Base-by-base conservation (phyloP, 192 early-diverging fungal genomes). In the Ramicandelaber brevisporus region DNA sequence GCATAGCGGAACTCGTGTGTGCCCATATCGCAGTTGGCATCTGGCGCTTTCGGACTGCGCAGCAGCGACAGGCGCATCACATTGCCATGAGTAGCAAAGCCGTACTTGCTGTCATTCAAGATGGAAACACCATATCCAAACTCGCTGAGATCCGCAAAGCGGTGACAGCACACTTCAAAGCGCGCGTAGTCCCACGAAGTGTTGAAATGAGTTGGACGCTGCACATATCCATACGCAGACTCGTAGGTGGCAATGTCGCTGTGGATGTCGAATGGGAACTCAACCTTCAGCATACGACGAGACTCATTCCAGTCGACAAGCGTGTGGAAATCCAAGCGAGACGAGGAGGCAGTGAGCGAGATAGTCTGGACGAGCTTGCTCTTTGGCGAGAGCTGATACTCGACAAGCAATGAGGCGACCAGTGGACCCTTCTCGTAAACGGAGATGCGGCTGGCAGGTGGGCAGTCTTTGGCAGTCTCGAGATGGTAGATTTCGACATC, bases 151-250 rank as follows among this genome's bases (percentile, higher is more conserved):
- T 99, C 93, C 5, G 71, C 93, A 58, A 78, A 99, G 35, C 87
- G 86, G 58, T 99, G 93, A 0, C 68, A 89, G 37, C 83, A 87
- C 1, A 93, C 89, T 56, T 96, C 90, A 43, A 99, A 99, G 30
- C 78, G 73, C 16, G 52, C 64, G 59, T 60, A 56, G 24, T 83
- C 87, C 69, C 85, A 90, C 17, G 67, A 61, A 3, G 77, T 98
- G 47, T 96, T 98, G 59, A 64, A 83, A 27, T 93, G 90, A 11
- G 93, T 93, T 3, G 93, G 82, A 8, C 93, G 56, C 43, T 79
- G 78, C 8, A 93, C 52, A 11, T 65, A 70, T 5, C 90, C 90
- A 56, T 78, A 92, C 46, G 89, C 86, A 6, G 84, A 83, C 38
- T 99, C 90, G 43, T 92, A 99, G 0, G 88, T 99, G 18, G 78